These are phyloP conservation scores for Aspergillus coremiiformis DNA, from an alignment of 495 filamentous ascomycete genomes.

Conservation along the genomic window DNA sequence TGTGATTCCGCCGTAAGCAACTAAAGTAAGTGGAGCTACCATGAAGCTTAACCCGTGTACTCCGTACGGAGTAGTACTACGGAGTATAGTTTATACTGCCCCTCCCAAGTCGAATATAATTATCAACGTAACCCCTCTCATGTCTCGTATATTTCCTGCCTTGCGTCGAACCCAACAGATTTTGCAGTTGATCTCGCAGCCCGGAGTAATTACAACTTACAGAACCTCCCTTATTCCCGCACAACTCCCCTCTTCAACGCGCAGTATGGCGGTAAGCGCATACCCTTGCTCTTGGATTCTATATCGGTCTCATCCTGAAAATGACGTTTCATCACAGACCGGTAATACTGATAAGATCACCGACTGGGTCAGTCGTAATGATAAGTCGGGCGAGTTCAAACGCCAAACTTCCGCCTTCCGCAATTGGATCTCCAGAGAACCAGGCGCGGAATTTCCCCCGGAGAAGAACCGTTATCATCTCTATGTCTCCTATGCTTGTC, in stretches of 20 bases:
- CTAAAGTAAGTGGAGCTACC: no score
- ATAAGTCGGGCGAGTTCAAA: constrained; percentile 85
- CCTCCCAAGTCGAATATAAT: no score
- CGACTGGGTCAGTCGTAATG: constrained; percentile 68
- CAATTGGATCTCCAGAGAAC: constrained; percentile 58
- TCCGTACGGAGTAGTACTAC: no score
- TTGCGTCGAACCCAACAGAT: constrained; percentile 19
- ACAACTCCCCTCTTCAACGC: constrained; percentile 8
- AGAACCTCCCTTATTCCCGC: constrained; percentile 20
- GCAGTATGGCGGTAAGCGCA: constrained; percentile 37
- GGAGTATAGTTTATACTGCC: no score
- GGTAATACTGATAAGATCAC: constrained; percentile 51
- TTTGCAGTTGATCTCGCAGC: constrained; percentile 16
- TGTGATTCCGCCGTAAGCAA: constrained; percentile 17
- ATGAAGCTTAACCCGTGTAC: no score
- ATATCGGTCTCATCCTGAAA: neutral
- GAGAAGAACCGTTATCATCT: constrained; percentile 65
- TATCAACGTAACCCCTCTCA: neutral
- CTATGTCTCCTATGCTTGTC: constrained; percentile 68
- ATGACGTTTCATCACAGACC: constrained; percentile 22
- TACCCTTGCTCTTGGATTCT: neutral
- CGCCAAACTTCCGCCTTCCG: constrained; percentile 65
- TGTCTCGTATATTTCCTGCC: constrained; percentile 25
- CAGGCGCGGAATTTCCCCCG: constrained; percentile 55
- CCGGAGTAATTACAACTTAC: constrained; percentile 12